These are phyloP conservation scores for Barnettozyma botsteinii DNA, from an alignment of 805 yeast genomes.

Conservation along the genomic window DNA sequence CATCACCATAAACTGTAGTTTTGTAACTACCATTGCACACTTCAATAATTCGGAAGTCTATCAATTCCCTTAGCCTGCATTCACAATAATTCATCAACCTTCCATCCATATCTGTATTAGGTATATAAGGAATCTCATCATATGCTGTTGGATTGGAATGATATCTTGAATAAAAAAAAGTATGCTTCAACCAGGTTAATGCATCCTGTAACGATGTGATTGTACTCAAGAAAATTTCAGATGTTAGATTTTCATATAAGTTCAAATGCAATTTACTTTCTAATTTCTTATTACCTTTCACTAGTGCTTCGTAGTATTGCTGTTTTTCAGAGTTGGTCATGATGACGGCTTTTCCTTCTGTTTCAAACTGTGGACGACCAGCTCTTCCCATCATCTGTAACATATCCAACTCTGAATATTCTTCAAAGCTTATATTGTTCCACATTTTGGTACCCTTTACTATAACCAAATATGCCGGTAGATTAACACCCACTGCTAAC, in stretches of 20 bases:
- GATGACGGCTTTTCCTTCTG: constrained; percentile 41
- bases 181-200: constrained; percentile 40
- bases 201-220: constrained; percentile 34
- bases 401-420: constrained; percentile 50
- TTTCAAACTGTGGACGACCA: constrained; percentile 55
- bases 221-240: constrained; percentile 40
- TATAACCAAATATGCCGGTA: constrained; percentile 55
- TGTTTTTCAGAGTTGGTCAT: constrained; percentile 36
- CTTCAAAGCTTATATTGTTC: constrained; percentile 42
- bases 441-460: constrained; percentile 62
- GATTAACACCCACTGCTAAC: constrained; percentile 53
- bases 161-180: constrained; percentile 44
- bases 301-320: constrained; percentile 35
- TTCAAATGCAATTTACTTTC: constrained; percentile 42
- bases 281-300: constrained; percentile 37
- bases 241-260: constrained; percentile 36
- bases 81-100: constrained; percentile 32
- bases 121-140: constrained; percentile 24
- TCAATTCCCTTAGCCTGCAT: constrained; percentile 28
- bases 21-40: constrained; percentile 12
- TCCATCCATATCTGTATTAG: constrained; percentile 23
- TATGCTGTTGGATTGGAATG: constrained; percentile 36
- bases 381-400: constrained; percentile 65
- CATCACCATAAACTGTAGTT: constrained; percentile 38
- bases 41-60: constrained; percentile 28